Evolutionary conservation across 345 rosid genomes (phyloP), one percentile per base, ranked within the genome.

Genomic region (Syzygium grande): DNA sequence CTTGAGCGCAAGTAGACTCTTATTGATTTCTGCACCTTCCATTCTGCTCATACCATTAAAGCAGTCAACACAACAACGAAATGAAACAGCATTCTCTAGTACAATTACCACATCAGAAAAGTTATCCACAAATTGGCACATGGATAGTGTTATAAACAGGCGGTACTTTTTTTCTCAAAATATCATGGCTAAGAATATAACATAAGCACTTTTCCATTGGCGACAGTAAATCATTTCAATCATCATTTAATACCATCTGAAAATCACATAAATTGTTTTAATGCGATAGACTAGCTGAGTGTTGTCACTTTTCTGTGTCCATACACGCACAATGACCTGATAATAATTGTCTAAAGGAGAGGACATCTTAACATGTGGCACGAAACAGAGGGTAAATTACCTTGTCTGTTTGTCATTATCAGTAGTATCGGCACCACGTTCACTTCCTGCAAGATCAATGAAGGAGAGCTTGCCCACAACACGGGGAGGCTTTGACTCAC

Each of bases 1-100:
- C 93, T 98, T 98, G 79, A 98, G 88, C 55, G 99, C 99, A 83
- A 98, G 98, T 87, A 96, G 93, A 91, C 99, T 96, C 95, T 95
- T 98, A 91, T 98, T 98, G 92, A 98, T 98, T 92, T 98, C 99
- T 51, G 99, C 99, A 87, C 99, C 99, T 93, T 98, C 99, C 97
- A 98, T 94, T 93, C 99, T 98, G 94, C 89, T 89, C 89, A 88
- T 41, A 84, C 27, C 85, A 68, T 63, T 52, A 86, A 30, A 77
- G 73, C 30, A 55, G 84, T 87, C 15, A 84, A 52, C 86, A 83
- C 52, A 51, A 65, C 38, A 54, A 68, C 15, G 34, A 77, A 30
- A 51, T 49, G 65, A 49, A 51, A 58, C 11, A 56, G 52, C 38
- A 86, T 84, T 61, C 73, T 52, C 49, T 19, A 73, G 7, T 73